These are phyloP conservation scores for Amanita rimosa DNA, from an alignment of 768 basidiomycete species.

Conservation along the genomic window DNA sequence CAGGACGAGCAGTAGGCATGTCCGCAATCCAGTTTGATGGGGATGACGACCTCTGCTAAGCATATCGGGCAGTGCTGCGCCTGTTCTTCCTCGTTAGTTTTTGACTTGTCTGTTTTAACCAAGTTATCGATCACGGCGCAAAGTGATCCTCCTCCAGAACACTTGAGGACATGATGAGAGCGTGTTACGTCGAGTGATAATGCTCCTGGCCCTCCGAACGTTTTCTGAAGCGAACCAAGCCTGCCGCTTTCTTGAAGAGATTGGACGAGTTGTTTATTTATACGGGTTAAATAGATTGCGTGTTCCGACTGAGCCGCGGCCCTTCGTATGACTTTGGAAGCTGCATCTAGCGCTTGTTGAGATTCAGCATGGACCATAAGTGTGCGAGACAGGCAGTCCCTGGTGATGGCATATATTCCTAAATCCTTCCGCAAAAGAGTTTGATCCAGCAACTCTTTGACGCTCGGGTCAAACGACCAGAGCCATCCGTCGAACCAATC, in stretches of 20 bases:
- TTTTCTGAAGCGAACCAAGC: not conserved
- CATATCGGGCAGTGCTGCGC: slow-evolving; percentile 39
- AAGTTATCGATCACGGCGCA: not conserved
- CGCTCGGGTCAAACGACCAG: not conserved
- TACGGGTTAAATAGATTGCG: not conserved
- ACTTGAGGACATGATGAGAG: not conserved
- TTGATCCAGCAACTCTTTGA: not conserved
- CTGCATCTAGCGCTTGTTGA: not conserved
- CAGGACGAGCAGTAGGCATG: slow-evolving; percentile 42
- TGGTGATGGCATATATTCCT: not conserved
- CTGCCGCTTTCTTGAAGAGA: not conserved
- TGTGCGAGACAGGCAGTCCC: not conserved
- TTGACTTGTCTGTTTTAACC: not conserved
- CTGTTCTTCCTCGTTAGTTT: not conserved
- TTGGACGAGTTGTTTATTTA: not conserved
- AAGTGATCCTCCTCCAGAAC: not conserved
- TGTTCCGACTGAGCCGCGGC: not conserved
- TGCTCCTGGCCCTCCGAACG: not conserved
- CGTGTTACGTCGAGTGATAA: not conserved
- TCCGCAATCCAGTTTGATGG: slow-evolving; percentile 32
- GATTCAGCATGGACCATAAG: not conserved
- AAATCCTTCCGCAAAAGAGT: not conserved
- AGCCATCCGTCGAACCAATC: slow-evolving; percentile 1
- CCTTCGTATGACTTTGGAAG: not conserved
- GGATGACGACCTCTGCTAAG: slow-evolving; percentile 28